These are phyloP conservation scores for Penicillium atrosanguineum DNA, from an alignment of 495 filamentous ascomycete genomes.

Conservation along the genomic window DNA sequence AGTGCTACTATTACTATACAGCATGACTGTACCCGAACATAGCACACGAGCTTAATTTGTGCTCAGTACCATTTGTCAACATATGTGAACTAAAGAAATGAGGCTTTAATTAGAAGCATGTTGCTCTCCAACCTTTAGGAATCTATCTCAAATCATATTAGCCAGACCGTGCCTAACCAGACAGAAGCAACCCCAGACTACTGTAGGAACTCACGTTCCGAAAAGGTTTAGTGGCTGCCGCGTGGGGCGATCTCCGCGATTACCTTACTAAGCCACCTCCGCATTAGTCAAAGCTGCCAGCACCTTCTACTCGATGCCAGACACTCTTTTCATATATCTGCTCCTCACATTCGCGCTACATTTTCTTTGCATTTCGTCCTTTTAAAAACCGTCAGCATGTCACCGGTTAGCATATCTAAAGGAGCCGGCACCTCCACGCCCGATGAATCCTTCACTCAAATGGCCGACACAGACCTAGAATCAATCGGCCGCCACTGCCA, in stretches of 20 bases:
- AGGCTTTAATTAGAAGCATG: too few relatives aligned
- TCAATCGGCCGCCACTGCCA: slow-evolving; percentile 91
- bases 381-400: slow-evolving; percentile 15
- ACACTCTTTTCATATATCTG: background rate
- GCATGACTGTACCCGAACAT: too few relatives aligned
- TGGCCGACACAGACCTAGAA: slow-evolving; percentile 67
- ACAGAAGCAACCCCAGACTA: background rate
- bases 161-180: background rate
- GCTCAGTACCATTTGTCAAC: too few relatives aligned
- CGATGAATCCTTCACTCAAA: slow-evolving; percentile 49
- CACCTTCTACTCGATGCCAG: slow-evolving; percentile 25
- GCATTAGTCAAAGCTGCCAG: slow-evolving; percentile 35
- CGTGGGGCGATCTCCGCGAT: background rate
- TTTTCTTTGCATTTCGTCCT: background rate
- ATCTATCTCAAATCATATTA: too few relatives aligned
- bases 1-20: too few relatives aligned
- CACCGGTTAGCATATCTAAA: slow-evolving; percentile 32
- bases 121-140: too few relatives aligned
- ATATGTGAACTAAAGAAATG: too few relatives aligned
- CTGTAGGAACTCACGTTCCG: background rate
- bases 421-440: slow-evolving; percentile 9
- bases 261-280: slow-evolving; percentile 12
- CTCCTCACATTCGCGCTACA: background rate
- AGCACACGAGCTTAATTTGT: too few relatives aligned
- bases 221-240: background rate